Evolutionary conservation across 257 asterid species (phyloP), one percentile per base, ranked within the genome.

Genomic region (Ocimum tenuiflorum): DNA sequence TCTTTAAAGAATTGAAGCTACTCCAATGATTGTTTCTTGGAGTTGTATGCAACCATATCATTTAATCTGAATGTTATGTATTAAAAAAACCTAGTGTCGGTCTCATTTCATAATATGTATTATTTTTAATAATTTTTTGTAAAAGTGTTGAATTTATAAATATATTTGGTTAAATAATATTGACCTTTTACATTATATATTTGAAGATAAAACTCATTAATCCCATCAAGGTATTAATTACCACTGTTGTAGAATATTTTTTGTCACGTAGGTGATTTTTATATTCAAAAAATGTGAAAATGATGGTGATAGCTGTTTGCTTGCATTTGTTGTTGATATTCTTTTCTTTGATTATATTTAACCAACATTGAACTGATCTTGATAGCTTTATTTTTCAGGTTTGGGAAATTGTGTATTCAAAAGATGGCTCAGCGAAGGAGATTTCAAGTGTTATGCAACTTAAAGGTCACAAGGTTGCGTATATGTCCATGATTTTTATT

Each of bases 401-500:
- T 51, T 94, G 97, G 99, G 99, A 94, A 80, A 74, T 91, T 66
- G 87, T 94, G 61, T 94, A 94, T 74, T 58, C 97, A 8, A 90
- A 90, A 78, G 99, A 94, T 77, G 96, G 96, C 72, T 76, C 89
- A 13, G 96, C 83, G 69, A 94, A 90, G 91, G 99, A 94, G 88
- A 76, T 94, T 80, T 56, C 73, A 54, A 90, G 73, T 57, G 97
- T 75, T 71, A 88, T 90, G 97, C 92, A 94, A 80, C 99, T 90
- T 71, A 94, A 90, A 86, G 99, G 99, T 69, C 99, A 94, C 80
- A 94, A 94, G 97, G 99, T 90, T 69, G 77, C 71, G 49, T 45
- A 66, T 73, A 19, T 56, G 43, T 79, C 58, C 51, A 38, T 62
- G 49, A 23, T 73, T 67, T n/a, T n/a, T 7, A 17, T 52, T 49